Evolutionary conservation across 2,329 filamentous ascomycete genomes (phyloP).

Genomic region (Fusarium chaquense): DNA sequence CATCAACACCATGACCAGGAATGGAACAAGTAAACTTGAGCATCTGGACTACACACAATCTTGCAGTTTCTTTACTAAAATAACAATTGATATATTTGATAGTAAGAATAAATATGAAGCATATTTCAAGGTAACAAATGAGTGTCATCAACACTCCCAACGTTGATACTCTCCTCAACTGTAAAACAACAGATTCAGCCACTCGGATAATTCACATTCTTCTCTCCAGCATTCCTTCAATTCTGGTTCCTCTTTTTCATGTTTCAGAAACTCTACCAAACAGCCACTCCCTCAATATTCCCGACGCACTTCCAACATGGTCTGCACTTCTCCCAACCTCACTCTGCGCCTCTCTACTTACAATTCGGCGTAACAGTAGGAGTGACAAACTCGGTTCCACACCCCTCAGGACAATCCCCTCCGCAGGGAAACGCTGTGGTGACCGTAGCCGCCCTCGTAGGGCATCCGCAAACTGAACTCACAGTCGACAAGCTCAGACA

Average conservation of each 20-base stretch:
- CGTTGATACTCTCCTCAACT: not conserved
- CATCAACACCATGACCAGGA: not conserved
- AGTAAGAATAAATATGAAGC: too few relatives aligned
- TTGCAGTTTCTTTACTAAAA: rapidly evolving
- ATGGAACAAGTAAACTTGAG: not conserved
- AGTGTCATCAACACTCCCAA: not conserved
- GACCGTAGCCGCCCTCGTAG: conserved; percentile 47
- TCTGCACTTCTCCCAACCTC: not conserved
- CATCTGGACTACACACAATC: not conserved
- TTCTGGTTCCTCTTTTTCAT: not conserved
- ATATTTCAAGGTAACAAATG: not conserved
- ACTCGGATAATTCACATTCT: not conserved
- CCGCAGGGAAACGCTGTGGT: conserved; percentile 48
- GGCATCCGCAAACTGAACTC: conserved; percentile 52
- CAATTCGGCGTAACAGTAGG: conserved; percentile 42
- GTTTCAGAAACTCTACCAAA: not conserved
- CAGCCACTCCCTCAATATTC: not conserved
- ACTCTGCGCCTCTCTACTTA: conserved; percentile 1
- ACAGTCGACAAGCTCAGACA: conserved; percentile 51
- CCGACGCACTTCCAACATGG: not conserved
- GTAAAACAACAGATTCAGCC: not conserved
- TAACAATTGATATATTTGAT: too few relatives aligned
- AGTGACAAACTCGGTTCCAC: conserved; percentile 48
- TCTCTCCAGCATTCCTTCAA: not conserved
- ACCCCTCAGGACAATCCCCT: conserved; percentile 41